phyloP scores from a whole-genome alignment of 148 eudicot genomes.

The Limonium bicolor region DNA sequence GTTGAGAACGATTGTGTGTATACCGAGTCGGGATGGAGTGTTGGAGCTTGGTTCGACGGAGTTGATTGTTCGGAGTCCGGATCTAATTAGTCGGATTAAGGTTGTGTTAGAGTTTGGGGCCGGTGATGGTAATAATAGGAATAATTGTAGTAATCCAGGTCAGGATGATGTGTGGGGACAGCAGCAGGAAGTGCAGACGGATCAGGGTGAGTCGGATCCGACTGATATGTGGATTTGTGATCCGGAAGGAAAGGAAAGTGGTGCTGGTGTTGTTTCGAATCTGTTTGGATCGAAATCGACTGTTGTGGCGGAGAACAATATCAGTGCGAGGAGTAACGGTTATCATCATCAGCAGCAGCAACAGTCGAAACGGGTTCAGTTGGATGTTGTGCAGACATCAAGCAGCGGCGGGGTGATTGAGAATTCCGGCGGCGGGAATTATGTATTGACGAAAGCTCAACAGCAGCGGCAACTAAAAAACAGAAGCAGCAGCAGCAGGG shows the following conservation, averaged over 20 bases:
- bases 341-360: not conserved
- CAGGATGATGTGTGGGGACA: not conserved
- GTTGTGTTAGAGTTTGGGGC: not conserved
- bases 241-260: slow-evolving; percentile 10
- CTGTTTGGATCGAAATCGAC: not conserved
- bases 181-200: slow-evolving; percentile 1
- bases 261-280: not conserved
- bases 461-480: too few relatives aligned
- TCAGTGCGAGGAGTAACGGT: not conserved
- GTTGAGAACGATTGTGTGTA: not conserved
- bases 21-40: not conserved
- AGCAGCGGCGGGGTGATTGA: slow-evolving; percentile 11
- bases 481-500: slow-evolving; percentile 9
- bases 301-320: not conserved
- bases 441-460: too few relatives aligned
- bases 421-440: slow-evolving; percentile 8
- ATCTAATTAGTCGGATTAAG: not conserved
- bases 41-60: not conserved
- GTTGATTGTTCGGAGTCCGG: not conserved
- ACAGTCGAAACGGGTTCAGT: not conserved
- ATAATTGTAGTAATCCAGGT: not conserved
- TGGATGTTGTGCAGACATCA: not conserved
- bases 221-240: slow-evolving; percentile 55
- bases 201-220: slow-evolving; percentile 46
- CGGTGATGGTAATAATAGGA: not conserved